phyloP scores from a whole-genome alignment of 2,329 filamentous ascomycete genomes.

The Pseudogymnoascus sp. region DNA sequence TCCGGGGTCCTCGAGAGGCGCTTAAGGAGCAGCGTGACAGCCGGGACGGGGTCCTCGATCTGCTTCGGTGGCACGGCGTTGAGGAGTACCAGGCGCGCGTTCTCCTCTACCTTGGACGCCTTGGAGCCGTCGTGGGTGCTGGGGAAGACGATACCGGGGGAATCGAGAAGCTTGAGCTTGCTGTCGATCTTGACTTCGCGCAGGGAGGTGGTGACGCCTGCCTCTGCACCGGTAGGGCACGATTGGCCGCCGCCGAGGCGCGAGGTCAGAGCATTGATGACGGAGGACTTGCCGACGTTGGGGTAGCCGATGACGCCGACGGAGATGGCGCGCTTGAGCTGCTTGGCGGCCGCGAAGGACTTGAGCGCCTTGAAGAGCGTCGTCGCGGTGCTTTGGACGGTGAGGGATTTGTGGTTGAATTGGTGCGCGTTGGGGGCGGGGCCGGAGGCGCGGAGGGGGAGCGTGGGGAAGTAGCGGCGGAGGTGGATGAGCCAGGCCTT shows the following conservation, averaged over 20 bases:
- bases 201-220: conserved; percentile 82
- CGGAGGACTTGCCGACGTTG: conserved; percentile 92
- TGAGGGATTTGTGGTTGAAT: conserved; percentile 87
- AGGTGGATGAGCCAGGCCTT: conserved; percentile 79
- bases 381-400: conserved; percentile 75
- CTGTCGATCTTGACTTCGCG: conserved; percentile 89
- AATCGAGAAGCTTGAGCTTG: conserved; percentile 89
- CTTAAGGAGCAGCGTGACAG: conserved; percentile 75
- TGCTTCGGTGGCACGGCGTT: conserved; percentile 91
- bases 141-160: conserved; percentile 90
- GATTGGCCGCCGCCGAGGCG: conserved; percentile 63
- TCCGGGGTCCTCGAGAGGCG: conserved; percentile 66
- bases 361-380: conserved; percentile 85
- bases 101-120: conserved; percentile 55
- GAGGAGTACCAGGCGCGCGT: conserved; percentile 77
- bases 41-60: conserved; percentile 85
- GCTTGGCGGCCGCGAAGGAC: conserved; percentile 72
- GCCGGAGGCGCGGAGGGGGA: conserved; percentile 78
- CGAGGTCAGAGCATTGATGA: conserved; percentile 85
- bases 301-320: conserved; percentile 94
- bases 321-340: conserved; percentile 81
- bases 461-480: conserved; percentile 81
- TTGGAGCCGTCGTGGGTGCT: conserved; percentile 52
- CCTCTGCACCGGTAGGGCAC: conserved; percentile 84
- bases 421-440: conserved; percentile 78